Conservation (phyloP, 768 basidiomycete genomes). For the Lactifluus volemus region DNA sequence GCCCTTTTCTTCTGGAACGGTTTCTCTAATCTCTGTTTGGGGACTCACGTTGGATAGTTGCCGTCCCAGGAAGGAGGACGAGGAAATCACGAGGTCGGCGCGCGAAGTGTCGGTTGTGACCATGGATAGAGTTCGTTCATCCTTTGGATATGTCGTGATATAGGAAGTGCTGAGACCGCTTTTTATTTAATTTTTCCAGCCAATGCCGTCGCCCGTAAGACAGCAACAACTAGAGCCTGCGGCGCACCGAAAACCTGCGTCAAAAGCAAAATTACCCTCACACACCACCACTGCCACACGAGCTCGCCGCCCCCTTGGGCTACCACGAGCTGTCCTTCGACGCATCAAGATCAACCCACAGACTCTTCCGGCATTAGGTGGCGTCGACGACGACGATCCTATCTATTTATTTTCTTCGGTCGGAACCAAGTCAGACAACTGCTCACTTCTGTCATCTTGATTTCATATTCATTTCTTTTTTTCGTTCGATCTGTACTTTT, state of each 20-base stretch:
- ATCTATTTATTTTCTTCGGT: slow-evolving; percentile 16
- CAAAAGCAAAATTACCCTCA: not conserved
- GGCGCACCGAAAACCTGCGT: not conserved
- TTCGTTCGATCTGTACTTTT: not conserved
- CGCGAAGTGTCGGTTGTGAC: not conserved
- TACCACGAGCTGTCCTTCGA: slow-evolving; percentile 1
- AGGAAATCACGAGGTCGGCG: not conserved
- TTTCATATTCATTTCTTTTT: not conserved
- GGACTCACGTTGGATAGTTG: not conserved
- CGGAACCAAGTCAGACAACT: not conserved
- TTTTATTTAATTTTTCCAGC: not conserved
- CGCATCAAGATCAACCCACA: slow-evolving; percentile 5
- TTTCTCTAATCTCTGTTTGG: too few relatives aligned
- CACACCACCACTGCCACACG: not conserved
- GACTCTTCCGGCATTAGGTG: not conserved
- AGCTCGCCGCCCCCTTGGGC: not conserved
- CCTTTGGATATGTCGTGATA: not conserved
- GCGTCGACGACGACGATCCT: slow-evolving; percentile 12
- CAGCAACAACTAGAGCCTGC: too few relatives aligned
- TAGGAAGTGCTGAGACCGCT: too few relatives aligned
- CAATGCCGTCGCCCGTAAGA: not conserved
- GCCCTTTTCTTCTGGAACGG: too few relatives aligned
- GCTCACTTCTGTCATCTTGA: not conserved
- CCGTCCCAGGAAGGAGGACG: not conserved
- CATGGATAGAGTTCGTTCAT: not conserved